phyloP scores from a whole-genome alignment of 192 early-diverging fungal species.

The Gaertneriomyces semiglobifer region DNA sequence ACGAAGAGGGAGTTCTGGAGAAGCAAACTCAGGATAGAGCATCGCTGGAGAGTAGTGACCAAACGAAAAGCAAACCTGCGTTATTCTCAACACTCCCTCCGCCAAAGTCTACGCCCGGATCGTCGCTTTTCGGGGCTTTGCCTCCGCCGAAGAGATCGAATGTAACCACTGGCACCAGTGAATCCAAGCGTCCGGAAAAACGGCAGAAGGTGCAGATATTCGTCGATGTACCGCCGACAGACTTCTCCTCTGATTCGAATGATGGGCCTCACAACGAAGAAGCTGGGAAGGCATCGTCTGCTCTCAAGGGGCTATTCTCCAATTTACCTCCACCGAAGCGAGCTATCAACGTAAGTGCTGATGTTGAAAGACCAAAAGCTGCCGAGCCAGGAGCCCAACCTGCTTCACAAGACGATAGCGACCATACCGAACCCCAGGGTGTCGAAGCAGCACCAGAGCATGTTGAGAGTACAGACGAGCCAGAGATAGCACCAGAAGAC shows the following conservation, averaged over 20 bases:
- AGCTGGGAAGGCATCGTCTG: no score
- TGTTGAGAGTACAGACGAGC: background rate
- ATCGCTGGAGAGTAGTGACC: background rate
- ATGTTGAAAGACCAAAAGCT: no score
- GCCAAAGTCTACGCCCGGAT: background rate
- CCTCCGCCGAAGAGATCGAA: constrained; percentile 11
- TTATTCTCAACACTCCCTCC: background rate
- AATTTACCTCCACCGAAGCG: background rate
- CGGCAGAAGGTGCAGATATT: constrained; percentile 29
- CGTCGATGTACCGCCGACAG: constrained; percentile 17
- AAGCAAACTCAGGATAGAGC: background rate
- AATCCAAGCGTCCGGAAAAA: background rate
- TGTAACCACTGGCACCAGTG: background rate
- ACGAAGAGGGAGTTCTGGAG: background rate
- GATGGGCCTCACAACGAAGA: no score
- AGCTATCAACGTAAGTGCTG: background rate
- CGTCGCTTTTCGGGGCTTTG: constrained; percentile 15
- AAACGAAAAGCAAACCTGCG: background rate
- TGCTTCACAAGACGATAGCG: no score
- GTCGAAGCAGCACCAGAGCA: no score
- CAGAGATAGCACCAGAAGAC: background rate
- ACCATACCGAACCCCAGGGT: no score
- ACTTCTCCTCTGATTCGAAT: no score
- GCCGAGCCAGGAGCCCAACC: no score
- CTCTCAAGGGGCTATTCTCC: no score